A percentile compares a stretch with the other conserved stretches of the same genome.
These are phyloP conservation scores for Myxozyma neotropica DNA, from an alignment of 805 yeast genomes.

Conservation along the genomic window DNA sequence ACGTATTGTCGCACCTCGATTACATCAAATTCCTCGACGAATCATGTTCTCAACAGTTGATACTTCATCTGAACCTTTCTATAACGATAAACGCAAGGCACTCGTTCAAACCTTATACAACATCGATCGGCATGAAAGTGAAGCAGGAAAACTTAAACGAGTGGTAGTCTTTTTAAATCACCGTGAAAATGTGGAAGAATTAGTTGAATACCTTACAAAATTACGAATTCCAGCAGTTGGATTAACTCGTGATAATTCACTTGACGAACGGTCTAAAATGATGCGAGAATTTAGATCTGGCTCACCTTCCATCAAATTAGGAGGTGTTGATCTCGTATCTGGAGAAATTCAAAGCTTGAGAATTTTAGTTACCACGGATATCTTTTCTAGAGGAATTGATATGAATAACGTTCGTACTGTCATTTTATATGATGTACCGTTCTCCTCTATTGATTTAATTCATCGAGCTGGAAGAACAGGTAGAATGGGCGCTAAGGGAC, in stretches of 20 bases:
- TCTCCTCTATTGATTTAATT: conserved; percentile 78
- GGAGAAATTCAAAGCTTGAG: conserved; percentile 48
- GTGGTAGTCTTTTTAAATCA: conserved; percentile 83
- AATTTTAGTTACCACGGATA: conserved; percentile 83
- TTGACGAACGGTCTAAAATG: conserved; percentile 60
- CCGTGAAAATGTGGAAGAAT: conserved; percentile 60
- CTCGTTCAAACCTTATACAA: conserved; percentile 87
- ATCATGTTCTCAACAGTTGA: conserved; percentile 75
- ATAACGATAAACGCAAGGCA: conserved; percentile 80
- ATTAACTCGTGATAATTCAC: conserved; percentile 65
- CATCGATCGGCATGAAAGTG: conserved; percentile 80
- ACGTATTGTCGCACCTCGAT: conserved; percentile 72
- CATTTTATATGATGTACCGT: conserved; percentile 81
- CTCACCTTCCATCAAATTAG: conserved; percentile 45
- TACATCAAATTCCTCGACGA: conserved; percentile 81
- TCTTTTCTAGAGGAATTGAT: conserved; percentile 87
- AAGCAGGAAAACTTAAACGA: conserved; percentile 72
- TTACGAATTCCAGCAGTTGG: conserved; percentile 64
- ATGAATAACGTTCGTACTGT: conserved; percentile 81
- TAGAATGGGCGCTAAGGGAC: conserved; percentile 83
- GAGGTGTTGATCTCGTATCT: conserved; percentile 31
- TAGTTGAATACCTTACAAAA: conserved; percentile 57
- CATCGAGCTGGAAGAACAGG: conserved; percentile 96
- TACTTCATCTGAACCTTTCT: conserved; percentile 75
- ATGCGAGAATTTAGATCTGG: conserved; percentile 67